A percentile compares a stretch with the other conserved stretches of the same genome.
Conservation (phyloP, 148 eudicot genomes). For the Mesembryanthemum crystallinum region DNA sequence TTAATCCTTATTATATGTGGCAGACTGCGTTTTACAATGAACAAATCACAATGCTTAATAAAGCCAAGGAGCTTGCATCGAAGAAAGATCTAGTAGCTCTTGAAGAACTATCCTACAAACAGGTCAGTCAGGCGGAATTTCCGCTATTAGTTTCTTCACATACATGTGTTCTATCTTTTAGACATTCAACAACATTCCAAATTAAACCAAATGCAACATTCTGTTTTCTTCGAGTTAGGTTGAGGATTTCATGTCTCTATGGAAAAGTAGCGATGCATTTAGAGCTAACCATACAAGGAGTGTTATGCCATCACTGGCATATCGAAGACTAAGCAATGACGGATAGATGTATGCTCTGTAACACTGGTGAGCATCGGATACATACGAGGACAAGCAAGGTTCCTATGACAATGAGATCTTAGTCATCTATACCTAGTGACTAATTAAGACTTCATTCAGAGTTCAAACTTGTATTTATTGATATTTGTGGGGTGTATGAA, state of each 20-base stretch:
- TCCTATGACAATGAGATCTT: no score
- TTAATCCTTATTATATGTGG: not conserved
- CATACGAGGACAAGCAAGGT: no score
- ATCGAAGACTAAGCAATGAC: not conserved
- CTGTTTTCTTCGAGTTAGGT: not conserved
- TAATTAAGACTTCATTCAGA: no score
- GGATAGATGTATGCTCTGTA: no score
- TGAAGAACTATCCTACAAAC: conserved; percentile 3
- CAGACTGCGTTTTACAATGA: conserved; percentile 9
- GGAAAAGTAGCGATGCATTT: not conserved
- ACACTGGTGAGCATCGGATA: no score
- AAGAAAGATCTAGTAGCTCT: not conserved
- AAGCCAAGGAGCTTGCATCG: not conserved
- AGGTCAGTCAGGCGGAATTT: not conserved
- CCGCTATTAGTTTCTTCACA: no score
- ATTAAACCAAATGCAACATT: not conserved
- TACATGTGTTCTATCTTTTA: no score
- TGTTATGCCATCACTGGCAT: not conserved
- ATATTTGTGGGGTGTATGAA: no score
- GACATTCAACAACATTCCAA: no score
- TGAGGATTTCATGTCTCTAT: not conserved
- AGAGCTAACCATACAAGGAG: not conserved
- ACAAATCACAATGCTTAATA: not conserved
- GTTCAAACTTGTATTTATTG: no score
- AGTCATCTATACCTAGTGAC: no score